A percentile compares a stretch with the other conserved stretches of the same genome.
These are phyloP conservation scores for Melocanna baccifera DNA, from an alignment of 176 grass and related monocot genomes.

Conservation along the genomic window DNA sequence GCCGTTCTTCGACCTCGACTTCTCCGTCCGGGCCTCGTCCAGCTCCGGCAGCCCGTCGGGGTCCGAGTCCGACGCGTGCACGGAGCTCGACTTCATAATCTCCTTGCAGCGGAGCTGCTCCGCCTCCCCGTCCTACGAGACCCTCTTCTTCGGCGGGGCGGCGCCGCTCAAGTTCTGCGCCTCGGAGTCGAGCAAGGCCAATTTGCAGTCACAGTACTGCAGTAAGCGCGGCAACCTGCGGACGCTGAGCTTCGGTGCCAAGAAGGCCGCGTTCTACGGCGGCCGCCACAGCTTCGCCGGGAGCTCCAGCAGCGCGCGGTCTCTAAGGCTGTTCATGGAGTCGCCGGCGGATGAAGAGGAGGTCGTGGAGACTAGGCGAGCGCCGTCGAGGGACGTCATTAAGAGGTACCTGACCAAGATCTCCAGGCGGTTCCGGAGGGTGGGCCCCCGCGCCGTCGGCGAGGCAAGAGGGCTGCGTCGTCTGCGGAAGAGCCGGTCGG, in stretches of 20 bases:
- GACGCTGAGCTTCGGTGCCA: conserved; percentile 41
- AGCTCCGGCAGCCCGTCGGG: conserved; percentile 28
- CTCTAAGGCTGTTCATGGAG: conserved; percentile 37
- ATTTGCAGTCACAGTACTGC: not conserved
- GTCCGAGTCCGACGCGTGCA: conserved; percentile 15
- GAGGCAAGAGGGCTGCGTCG: conserved; percentile 21
- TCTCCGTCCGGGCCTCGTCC: conserved; percentile 43
- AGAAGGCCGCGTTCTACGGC: conserved; percentile 41
- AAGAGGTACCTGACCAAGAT: conserved; percentile 62
- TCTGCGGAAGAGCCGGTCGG: conserved; percentile 65
- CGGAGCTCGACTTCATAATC: conserved; percentile 49
- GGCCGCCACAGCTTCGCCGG: conserved; percentile 39
- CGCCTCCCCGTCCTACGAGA: conserved; percentile 33
- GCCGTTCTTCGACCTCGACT: conserved; percentile 66
- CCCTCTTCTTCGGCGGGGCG: conserved; percentile 29
- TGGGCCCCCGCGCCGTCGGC: not conserved
- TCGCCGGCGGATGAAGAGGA: not conserved
- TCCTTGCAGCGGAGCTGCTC: conserved; percentile 36
- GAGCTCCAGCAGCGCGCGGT: conserved; percentile 31
- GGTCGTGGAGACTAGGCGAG: not conserved
- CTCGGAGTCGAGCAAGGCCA: not conserved
- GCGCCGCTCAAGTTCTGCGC: conserved; percentile 1
- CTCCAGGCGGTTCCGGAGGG: conserved; percentile 46
- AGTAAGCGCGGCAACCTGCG: conserved; percentile 30
- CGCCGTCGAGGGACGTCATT: conserved; percentile 43